These are phyloP conservation scores for Sclerotinia nivalis DNA, from an alignment of 2,329 filamentous ascomycete genomes.

Conservation along the genomic window DNA sequence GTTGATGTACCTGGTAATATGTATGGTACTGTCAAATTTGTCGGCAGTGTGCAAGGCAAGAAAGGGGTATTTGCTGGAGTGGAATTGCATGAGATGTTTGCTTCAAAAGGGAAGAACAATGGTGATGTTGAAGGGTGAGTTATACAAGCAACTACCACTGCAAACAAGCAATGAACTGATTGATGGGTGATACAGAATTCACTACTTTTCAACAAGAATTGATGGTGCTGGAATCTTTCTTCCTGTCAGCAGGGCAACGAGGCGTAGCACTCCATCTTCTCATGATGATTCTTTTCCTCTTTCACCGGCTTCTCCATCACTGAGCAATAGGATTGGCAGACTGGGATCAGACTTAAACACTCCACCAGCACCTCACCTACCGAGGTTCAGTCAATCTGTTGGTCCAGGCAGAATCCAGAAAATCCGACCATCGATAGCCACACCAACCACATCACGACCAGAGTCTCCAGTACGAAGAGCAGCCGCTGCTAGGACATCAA, in stretches of 20 bases:
- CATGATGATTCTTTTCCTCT: slow-evolving; percentile 58
- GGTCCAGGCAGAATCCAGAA: slow-evolving; percentile 71
- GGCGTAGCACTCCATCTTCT: slow-evolving; percentile 59
- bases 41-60: slow-evolving; percentile 85
- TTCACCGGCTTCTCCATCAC: slow-evolving; percentile 67
- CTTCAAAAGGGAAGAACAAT: slow-evolving; percentile 85
- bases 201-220: slow-evolving; percentile 78
- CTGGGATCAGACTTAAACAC: slow-evolving; percentile 58
- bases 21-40: slow-evolving; percentile 84
- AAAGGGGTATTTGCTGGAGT: slow-evolving; percentile 90
- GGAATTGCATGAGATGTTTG: slow-evolving; percentile 80
- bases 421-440: slow-evolving; percentile 73
- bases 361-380: slow-evolving; percentile 63
- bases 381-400: slow-evolving; percentile 87
- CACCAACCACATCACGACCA: slow-evolving; percentile 58
- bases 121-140: slow-evolving; percentile 92
- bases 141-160: slow-evolving; percentile 33
- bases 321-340: slow-evolving; percentile 50
- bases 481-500: slow-evolving; percentile 58
- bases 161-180: slow-evolving; percentile 18
- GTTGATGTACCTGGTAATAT: slow-evolving; percentile 95
- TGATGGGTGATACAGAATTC: slow-evolving; percentile 50
- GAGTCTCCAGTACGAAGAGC: slow-evolving; percentile 79
- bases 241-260: slow-evolving; percentile 77
- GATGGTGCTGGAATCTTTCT: slow-evolving; percentile 92